Evolutionary conservation across 1,284 basidiomycete genomes (phyloP).

Genomic region (Ganoderma sp.): DNA sequence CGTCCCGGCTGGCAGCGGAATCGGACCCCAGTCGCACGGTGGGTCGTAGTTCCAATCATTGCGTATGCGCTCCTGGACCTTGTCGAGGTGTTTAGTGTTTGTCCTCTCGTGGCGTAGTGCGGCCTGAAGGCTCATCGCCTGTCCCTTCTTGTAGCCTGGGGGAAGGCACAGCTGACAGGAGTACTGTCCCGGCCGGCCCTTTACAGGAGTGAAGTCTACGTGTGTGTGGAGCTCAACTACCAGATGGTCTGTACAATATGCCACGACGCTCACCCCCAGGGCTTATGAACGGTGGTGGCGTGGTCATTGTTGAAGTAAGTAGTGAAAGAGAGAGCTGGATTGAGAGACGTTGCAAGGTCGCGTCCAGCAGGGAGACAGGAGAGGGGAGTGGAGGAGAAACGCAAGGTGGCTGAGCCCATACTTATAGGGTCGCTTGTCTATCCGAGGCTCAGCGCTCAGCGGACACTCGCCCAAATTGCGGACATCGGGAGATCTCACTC

Average conservation of each 20-base stretch:
- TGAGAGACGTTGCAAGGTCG: neutral
- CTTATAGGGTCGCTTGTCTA: conserved; percentile 19
- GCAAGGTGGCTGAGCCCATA: conserved; percentile 12
- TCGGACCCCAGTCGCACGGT: conserved; percentile 29
- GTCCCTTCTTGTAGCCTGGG: conserved; percentile 16
- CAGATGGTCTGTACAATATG: too few species aligned
- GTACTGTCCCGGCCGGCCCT: conserved; percentile 20
- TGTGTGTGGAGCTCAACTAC: neutral
- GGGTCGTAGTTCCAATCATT: conserved; percentile 18
- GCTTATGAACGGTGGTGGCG: neutral
- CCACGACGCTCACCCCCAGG: conserved; percentile 8
- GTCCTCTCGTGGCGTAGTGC: conserved; percentile 30
- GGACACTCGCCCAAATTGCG: conserved; percentile 20
- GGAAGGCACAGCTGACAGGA: conserved; percentile 33
- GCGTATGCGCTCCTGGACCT: conserved; percentile 18
- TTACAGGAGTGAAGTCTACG: conserved; percentile 29
- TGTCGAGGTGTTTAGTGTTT: conserved; percentile 24
- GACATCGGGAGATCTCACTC: conserved; percentile 19
- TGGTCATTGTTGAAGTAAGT: neutral
- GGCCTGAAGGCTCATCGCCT: conserved; percentile 28
- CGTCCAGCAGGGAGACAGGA: neutral
- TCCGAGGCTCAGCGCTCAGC: neutral
- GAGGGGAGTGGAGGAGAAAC: neutral
- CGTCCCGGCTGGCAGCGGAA: conserved; percentile 46
- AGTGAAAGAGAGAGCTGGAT: too few species aligned